Evolutionary conservation across 768 basidiomycete genomes (phyloP), one percentile per base, ranked within the genome.

Genomic region (Panellus pusillus): DNA sequence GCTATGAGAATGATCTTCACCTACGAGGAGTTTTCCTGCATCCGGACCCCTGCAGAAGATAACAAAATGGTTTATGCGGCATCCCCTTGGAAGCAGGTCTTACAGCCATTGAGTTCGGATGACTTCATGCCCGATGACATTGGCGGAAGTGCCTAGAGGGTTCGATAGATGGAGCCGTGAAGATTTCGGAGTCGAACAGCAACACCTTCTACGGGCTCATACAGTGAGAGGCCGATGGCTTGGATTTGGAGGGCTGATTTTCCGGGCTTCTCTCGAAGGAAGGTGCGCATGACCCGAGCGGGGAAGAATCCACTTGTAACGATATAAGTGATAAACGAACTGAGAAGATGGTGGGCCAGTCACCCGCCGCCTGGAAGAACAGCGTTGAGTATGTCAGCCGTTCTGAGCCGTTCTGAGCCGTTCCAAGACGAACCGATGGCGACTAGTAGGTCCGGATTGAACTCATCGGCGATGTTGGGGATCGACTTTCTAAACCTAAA

Each of bases 31-130:
- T 62, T 85, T 84, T 35, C 80, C 82, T 0, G 85, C 67, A 51
- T 90, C 80, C 2, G 85, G 79, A 12, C 87, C 86, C 37, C 86
- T 88, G 60, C 40, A 57, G 3, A 19, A 48, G 24, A 19, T 35
- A 15, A 6, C 24, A 45, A 41, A 35, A 59, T 41, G 44, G 42
- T 55, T 15, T 24, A 24, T 24, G 24, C 24, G 24, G 49, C 52
- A 39, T 42, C 20, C 48, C 46, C 43, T 37, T 52, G 36, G 44
- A 28, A 32, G 38, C 14, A 45, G 50, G 17, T 74, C 87, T 67
- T 69, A 91, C 89, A 98, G 75, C 97, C 97, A 99, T 70, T 99
- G 97, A 14, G 95, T 99, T 50, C 95, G 82, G 62, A 97, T 76
- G 59, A 99, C 92, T 68, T 97, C 87, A 54, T 74, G 79, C 44